phyloP scores from a whole-genome alignment of 2,329 filamentous ascomycete species.

The Beauveria sp. region DNA sequence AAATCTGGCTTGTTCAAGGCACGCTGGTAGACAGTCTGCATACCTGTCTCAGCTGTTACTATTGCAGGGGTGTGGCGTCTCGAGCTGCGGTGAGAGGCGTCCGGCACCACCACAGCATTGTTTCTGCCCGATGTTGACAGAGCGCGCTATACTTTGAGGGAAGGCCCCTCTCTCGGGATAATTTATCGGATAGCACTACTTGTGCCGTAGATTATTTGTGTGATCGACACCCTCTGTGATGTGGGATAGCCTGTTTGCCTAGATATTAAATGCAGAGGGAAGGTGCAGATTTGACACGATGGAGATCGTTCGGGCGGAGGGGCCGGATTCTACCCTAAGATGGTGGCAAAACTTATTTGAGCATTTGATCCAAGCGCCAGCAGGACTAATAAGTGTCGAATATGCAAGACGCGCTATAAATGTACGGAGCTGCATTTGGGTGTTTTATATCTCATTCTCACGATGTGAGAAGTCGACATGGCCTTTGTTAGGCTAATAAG shows the following conservation, averaged over 20 bases:
- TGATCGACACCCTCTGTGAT: background rate
- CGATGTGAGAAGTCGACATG: background rate
- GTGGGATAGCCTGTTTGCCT: background rate
- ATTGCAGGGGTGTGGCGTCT: slow-evolving; percentile 9
- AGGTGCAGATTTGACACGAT: background rate
- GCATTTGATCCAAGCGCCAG: background rate
- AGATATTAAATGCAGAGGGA: background rate
- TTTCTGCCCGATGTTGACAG: background rate
- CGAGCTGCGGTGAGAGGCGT: background rate
- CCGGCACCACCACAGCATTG: background rate
- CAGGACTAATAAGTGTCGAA: background rate
- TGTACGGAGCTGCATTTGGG: background rate
- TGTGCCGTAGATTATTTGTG: background rate
- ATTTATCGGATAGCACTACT: no score
- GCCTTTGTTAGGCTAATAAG: background rate
- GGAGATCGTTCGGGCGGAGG: background rate
- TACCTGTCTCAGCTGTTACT: slow-evolving; percentile 6
- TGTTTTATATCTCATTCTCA: background rate
- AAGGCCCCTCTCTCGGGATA: no score
- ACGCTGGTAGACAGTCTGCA: background rate
- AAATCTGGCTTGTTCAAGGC: background rate
- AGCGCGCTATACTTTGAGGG: background rate
- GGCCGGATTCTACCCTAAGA: slow-evolving; percentile 5
- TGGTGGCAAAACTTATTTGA: background rate
- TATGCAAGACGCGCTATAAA: background rate